A percentile compares a stretch with the other conserved stretches of the same genome.
Evolutionary conservation across 331 rosid genomes (phyloP).

Genomic region (Rhamnella rubrinervis): DNA sequence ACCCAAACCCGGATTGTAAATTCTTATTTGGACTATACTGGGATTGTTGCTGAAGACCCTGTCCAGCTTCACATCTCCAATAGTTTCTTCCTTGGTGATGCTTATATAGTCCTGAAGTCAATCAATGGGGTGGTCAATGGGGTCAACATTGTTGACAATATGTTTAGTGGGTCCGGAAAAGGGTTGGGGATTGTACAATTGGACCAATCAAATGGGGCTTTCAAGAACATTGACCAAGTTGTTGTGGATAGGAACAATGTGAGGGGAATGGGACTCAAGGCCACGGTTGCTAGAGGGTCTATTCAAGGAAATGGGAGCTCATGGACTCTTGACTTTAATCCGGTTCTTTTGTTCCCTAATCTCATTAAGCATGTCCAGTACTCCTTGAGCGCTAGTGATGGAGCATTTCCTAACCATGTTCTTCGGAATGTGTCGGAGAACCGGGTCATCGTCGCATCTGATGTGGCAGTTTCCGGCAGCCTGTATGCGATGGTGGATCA

Average conservation of each 20-base stretch:
- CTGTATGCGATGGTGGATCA: constrained; percentile 70
- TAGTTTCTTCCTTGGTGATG: constrained; percentile 86
- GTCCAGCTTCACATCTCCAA: constrained; percentile 77
- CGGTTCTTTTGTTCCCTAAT: constrained; percentile 62
- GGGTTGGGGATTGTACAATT: constrained; percentile 65
- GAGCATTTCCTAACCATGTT: constrained; percentile 50
- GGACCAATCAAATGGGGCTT: constrained; percentile 57
- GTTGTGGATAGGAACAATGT: constrained; percentile 69
- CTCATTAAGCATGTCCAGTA: constrained; percentile 73
- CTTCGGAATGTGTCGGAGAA: constrained; percentile 64
- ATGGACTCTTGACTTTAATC: constrained; percentile 66
- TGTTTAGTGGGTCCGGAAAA: constrained; percentile 62
- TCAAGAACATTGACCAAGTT: constrained; percentile 65
- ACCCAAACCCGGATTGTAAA: constrained; percentile 81
- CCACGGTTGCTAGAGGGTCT: constrained; percentile 55
- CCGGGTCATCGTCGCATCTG: constrained; percentile 58
- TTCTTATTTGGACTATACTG: constrained; percentile 86
- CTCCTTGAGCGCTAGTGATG: constrained; percentile 33
- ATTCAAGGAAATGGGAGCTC: constrained; percentile 65
- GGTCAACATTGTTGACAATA: constrained; percentile 77
- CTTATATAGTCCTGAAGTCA: constrained; percentile 64
- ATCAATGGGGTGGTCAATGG: constrained; percentile 56
- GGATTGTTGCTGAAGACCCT: constrained; percentile 88
- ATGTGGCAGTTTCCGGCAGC: constrained; percentile 41
- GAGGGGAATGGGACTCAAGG: constrained; percentile 63